A percentile compares a stretch with the other conserved stretches of the same genome.
Conservation (phyloP, 257 asterid genomes). For the Capsicum rhomboideum region DNA sequence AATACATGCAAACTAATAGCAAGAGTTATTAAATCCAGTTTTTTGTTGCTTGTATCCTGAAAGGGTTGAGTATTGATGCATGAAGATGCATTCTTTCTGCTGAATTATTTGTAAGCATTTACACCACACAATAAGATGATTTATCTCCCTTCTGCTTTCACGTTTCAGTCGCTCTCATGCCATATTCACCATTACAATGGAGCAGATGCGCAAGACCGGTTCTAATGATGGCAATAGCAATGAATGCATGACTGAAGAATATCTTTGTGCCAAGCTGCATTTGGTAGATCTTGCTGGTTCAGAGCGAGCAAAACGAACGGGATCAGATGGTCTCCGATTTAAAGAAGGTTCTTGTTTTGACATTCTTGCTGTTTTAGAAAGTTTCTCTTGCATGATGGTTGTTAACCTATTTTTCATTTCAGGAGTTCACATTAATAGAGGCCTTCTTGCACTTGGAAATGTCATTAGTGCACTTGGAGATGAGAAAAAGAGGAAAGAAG, state of each 20-base stretch:
- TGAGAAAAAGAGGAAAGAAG: slow-evolving; percentile 95
- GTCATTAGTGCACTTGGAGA: slow-evolving; percentile 99
- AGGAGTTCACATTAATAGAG: slow-evolving; percentile 99
- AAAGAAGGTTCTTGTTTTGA: slow-evolving; percentile 62
- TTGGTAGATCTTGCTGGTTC: slow-evolving; percentile 99
- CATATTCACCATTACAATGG: slow-evolving; percentile 96
- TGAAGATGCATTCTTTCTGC: not conserved
- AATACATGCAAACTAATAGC: not conserved
- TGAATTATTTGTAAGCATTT: not conserved
- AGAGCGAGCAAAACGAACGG: slow-evolving; percentile 97
- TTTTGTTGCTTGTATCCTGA: not conserved
- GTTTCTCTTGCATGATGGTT: not conserved
- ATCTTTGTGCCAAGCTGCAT: slow-evolving; percentile 96
- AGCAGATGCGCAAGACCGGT: slow-evolving; percentile 67
- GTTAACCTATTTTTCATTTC: slow-evolving; percentile 13
- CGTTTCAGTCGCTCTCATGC: slow-evolving; percentile 93
- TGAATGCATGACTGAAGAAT: slow-evolving; percentile 80
- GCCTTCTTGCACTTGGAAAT: slow-evolving; percentile 97
- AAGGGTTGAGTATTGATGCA: not conserved
- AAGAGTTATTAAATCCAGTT: not conserved
- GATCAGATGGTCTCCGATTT: slow-evolving; percentile 97
- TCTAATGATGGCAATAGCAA: slow-evolving; percentile 39
- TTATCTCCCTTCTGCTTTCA: not conserved
- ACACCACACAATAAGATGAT: not conserved
- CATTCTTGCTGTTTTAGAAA: not conserved